A percentile compares a stretch with the other conserved stretches of the same genome.
phyloP scores from a whole-genome alignment of 2,329 filamentous ascomycete species.

The Teratosphaeria pseudoeucalypti region DNA sequence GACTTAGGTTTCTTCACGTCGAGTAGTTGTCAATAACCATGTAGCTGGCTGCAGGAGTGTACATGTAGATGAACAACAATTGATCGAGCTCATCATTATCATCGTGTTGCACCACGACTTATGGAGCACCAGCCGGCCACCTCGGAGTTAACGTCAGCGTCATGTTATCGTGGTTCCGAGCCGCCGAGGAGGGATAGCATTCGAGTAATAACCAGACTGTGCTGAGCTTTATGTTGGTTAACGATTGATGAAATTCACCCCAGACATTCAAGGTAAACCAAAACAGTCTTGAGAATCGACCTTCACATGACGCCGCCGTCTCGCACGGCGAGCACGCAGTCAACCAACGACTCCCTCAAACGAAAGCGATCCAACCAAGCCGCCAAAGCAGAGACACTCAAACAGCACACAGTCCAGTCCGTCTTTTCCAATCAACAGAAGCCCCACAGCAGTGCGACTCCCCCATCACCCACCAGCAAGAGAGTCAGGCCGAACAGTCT shows the following conservation, averaged over 20 bases:
- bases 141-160: not conserved
- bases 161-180: too few species aligned
- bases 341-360: conserved; percentile 14
- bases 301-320: conserved; percentile 15
- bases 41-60: too few species aligned
- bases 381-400: conserved; percentile 3
- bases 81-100: not conserved
- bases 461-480: conserved; percentile 29
- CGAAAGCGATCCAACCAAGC: conserved; percentile 10
- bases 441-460: conserved; percentile 2
- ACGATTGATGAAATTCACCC: not conserved
- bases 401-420: conserved; percentile 19
- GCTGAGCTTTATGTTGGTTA: not conserved
- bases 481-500: conserved; percentile 27
- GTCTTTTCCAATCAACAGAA: conserved; percentile 30
- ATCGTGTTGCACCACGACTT: not conserved
- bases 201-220: not conserved
- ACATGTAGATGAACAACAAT: too few species aligned
- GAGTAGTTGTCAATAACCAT: not conserved
- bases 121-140: not conserved
- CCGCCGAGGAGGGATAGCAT: not conserved
- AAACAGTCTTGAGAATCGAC: not conserved
- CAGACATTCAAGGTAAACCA: not conserved
- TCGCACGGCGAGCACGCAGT: conserved; percentile 10
- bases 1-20: not conserved